Evolutionary conservation across 148 eudicot genomes (phyloP).

Genomic region (Linanthus parryae): DNA sequence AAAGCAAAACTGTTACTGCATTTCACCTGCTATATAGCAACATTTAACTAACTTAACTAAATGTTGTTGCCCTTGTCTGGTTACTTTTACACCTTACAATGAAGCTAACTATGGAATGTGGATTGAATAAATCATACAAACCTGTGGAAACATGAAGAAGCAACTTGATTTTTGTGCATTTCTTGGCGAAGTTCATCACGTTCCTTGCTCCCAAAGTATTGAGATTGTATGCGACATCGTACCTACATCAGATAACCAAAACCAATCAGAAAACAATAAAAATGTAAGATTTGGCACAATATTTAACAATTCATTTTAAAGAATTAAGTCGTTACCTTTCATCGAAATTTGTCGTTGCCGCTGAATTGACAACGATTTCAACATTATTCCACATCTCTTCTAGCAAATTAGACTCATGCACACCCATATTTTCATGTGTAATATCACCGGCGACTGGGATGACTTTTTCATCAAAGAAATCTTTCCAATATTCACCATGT

Average conservation of each 20-base stretch:
- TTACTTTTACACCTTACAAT: no score
- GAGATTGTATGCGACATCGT: conserved; percentile 46
- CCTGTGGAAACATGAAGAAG: conserved; percentile 44
- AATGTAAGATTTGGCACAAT: no score
- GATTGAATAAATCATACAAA: no score
- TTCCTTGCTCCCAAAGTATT: conserved; percentile 56
- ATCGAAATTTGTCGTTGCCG: conserved; percentile 12
- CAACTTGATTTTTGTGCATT: conserved; percentile 40
- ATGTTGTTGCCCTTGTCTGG: no score
- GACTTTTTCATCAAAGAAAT: conserved; percentile 44
- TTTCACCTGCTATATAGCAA: no score
- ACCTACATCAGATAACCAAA: no score
- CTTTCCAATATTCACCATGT: conserved; percentile 31
- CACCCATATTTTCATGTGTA: conserved; percentile 39
- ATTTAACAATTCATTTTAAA: no score
- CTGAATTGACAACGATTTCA: conserved; percentile 4
- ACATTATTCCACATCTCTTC: conserved; percentile 4
- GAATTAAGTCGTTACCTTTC: no score
- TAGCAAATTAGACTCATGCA: conserved; percentile 7
- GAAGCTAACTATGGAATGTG: no score
- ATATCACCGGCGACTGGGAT: conserved; percentile 55
- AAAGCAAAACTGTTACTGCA: no score
- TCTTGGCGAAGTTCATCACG: conserved; percentile 52
- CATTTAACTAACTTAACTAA: no score
- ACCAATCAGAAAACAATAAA: no score